phyloP scores from a whole-genome alignment of 2,329 filamentous ascomycete genomes.

The Metarhizium rileyi region DNA sequence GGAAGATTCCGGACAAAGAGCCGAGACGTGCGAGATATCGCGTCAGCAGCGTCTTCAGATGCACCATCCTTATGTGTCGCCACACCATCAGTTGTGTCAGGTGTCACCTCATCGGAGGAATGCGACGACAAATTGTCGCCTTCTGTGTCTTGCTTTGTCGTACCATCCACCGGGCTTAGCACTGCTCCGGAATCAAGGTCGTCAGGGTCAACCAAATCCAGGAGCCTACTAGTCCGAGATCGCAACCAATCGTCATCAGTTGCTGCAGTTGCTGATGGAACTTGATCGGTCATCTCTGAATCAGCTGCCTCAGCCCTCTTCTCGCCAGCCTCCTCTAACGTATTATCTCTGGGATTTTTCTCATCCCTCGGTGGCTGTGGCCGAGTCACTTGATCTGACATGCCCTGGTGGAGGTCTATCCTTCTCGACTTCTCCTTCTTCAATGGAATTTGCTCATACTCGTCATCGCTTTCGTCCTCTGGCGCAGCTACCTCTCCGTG shows the following conservation, averaged over 20 bases:
- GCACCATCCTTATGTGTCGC: slow-evolving; percentile 20
- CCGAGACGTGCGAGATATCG: slow-evolving; percentile 62
- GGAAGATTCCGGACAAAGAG: slow-evolving; percentile 85
- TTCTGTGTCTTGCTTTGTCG: slow-evolving; percentile 10
- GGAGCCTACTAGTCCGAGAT: slow-evolving; percentile 73
- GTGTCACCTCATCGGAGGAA: slow-evolving; percentile 16
- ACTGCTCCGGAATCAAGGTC: slow-evolving; percentile 29
- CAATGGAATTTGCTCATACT: slow-evolving; percentile 58
- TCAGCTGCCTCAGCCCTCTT: slow-evolving; percentile 11
- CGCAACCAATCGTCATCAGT: slow-evolving; percentile 88
- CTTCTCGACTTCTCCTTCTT: slow-evolving; percentile 38
- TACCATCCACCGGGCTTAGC: slow-evolving; percentile 5
- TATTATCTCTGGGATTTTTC: slow-evolving; percentile 1
- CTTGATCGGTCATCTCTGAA: slow-evolving; percentile 15
- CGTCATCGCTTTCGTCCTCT: slow-evolving; percentile 59
- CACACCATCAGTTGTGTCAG: slow-evolving; percentile 18
- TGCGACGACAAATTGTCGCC: slow-evolving; percentile 14
- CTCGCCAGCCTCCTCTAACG: slow-evolving; percentile 4
- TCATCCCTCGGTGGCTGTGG: slow-evolving; percentile 8
- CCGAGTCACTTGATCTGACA: slow-evolving; percentile 2
- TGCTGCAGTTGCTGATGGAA: slow-evolving; percentile 29
- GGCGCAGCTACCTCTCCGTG: slow-evolving; percentile 27
- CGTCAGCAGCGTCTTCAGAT: slow-evolving; percentile 33
- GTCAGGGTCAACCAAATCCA: slow-evolving; percentile 75
- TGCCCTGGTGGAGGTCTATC: slow-evolving; percentile 14